Conservation (phyloP, 1,139 yeast genomes). For the Geotrichum cucujoidarum region DNA sequence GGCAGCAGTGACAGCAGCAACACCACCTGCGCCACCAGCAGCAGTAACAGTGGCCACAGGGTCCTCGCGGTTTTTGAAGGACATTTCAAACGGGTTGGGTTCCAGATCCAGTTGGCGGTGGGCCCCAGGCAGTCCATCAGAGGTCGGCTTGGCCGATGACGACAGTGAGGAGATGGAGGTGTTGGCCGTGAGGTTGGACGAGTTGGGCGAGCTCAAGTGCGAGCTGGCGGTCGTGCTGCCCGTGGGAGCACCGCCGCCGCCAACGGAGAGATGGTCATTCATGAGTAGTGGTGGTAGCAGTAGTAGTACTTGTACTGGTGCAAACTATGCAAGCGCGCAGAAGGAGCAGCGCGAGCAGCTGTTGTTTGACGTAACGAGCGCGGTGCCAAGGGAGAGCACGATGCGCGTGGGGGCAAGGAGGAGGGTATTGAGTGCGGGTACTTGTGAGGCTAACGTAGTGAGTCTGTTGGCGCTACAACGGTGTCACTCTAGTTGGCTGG, state of each 20-base stretch:
- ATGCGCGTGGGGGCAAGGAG: too few species aligned
- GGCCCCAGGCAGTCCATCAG: slow-evolving; percentile 1
- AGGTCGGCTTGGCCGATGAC: background rate
- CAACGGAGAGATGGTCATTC: too few species aligned
- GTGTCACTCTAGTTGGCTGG: too few species aligned
- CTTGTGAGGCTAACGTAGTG: too few species aligned
- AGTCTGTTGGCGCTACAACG: too few species aligned
- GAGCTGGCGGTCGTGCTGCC: background rate
- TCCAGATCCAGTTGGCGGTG: slow-evolving; percentile 58
- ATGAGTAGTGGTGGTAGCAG: background rate
- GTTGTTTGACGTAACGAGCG: too few species aligned
- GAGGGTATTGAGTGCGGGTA: too few species aligned
- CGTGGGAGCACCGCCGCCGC: too few species aligned
- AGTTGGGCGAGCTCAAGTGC: background rate
- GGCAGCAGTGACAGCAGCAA: slow-evolving; percentile 22
- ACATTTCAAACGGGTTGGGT: slow-evolving; percentile 92
- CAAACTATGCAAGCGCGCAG: background rate
- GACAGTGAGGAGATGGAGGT: background rate
- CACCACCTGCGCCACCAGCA: slow-evolving; percentile 19
- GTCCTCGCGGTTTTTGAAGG: slow-evolving; percentile 64
- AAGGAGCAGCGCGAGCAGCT: background rate
- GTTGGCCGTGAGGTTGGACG: background rate
- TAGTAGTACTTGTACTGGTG: too few species aligned
- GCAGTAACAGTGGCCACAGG: slow-evolving; percentile 17
- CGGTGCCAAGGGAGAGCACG: too few species aligned